Evolutionary conservation across 805 yeast species (phyloP).

Genomic region (Metschnikowia gruessii): DNA sequence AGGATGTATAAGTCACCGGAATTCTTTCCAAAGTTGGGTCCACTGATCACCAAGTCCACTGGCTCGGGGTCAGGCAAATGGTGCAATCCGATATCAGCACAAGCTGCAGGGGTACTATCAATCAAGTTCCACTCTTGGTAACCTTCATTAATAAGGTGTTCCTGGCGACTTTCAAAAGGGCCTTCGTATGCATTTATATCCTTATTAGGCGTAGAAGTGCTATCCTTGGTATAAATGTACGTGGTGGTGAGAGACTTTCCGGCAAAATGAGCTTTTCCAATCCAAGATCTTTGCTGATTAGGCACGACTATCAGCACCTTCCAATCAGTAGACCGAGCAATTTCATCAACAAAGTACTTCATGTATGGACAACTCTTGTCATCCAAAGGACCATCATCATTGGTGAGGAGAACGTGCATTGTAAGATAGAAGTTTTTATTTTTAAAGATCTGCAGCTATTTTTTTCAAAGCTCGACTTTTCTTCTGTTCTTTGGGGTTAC

Average conservation of each 20-base stretch:
- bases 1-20: slow-evolving; percentile 84
- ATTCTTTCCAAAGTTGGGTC: slow-evolving; percentile 95
- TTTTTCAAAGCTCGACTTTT: too few relatives aligned
- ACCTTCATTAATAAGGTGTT: slow-evolving; percentile 30
- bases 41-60: slow-evolving; percentile 85
- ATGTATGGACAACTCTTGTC: slow-evolving; percentile 80
- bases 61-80: slow-evolving; percentile 52
- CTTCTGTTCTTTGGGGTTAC: too few relatives aligned
- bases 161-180: slow-evolving; percentile 57
- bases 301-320: slow-evolving; percentile 82
- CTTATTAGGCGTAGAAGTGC: slow-evolving; percentile 44
- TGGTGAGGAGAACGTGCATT: slow-evolving; percentile 65
- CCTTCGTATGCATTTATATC: slow-evolving; percentile 54
- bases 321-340: slow-evolving; percentile 71
- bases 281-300: slow-evolving; percentile 87
- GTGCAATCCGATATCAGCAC: slow-evolving; percentile 85
- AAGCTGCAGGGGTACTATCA: slow-evolving; percentile 95
- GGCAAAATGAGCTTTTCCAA: slow-evolving; percentile 94
- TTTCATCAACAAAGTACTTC: slow-evolving; percentile 72
- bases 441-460: too few relatives aligned
- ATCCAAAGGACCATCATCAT: slow-evolving; percentile 95
- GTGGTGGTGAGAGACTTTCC: slow-evolving; percentile 60
- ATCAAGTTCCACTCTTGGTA: slow-evolving; percentile 81
- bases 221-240: slow-evolving; percentile 54
- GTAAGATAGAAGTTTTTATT: neutral